Conservation (phyloP, 768 basidiomycete species). For the Gelatoporia subvermispora region DNA sequence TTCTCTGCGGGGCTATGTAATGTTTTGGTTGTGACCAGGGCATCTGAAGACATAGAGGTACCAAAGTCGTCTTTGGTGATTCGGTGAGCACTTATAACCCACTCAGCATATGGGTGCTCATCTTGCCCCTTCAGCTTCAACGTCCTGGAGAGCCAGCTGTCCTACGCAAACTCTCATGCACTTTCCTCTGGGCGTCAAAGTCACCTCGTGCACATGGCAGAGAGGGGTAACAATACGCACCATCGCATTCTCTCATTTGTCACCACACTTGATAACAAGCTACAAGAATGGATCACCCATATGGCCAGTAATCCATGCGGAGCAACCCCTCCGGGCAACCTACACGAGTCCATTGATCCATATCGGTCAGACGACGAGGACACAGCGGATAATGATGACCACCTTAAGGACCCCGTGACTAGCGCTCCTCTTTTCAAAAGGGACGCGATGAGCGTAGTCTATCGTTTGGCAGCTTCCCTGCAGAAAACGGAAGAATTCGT, state of each 20-base stretch:
- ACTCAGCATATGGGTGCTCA: not conserved
- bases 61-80: slow-evolving; percentile 56
- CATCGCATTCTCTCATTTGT: slow-evolving; percentile 45
- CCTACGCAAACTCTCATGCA: slow-evolving; percentile 50
- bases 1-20: slow-evolving; percentile 58
- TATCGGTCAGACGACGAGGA: slow-evolving; percentile 50
- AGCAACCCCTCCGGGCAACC: slow-evolving; percentile 39
- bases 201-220: slow-evolving; percentile 59
- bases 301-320: slow-evolving; percentile 20
- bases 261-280: slow-evolving; percentile 33
- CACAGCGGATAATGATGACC: slow-evolving; percentile 25
- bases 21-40: slow-evolving; percentile 56
- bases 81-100: slow-evolving; percentile 37
- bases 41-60: slow-evolving; percentile 55
- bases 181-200: slow-evolving; percentile 42
- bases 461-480: slow-evolving; percentile 39
- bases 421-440: slow-evolving; percentile 53
- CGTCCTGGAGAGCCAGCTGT: slow-evolving; percentile 57
- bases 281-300: slow-evolving; percentile 47
- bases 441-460: slow-evolving; percentile 53
- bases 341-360: slow-evolving; percentile 36
- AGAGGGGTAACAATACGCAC: slow-evolving; percentile 52
- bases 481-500: slow-evolving; percentile 4
- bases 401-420: slow-evolving; percentile 58
- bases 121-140: slow-evolving; percentile 44